Conservation (phyloP, 208 protist species). For the Crithidia expoeki region DNA sequence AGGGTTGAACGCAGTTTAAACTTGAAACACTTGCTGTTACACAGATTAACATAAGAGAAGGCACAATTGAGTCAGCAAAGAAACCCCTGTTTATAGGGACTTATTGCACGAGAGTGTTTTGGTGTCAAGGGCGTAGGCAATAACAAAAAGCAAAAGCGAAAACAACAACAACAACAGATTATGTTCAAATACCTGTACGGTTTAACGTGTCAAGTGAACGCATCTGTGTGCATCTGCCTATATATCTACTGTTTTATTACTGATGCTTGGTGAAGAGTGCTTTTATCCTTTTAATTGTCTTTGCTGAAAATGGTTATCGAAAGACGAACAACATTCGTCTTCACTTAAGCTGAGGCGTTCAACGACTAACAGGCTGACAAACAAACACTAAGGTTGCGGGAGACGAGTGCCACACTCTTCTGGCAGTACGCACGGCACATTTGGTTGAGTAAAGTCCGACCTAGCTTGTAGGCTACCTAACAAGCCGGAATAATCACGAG, state of each 20-base stretch:
- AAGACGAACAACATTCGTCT: neutral
- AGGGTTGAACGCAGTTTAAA: neutral
- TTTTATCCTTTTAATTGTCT: neutral
- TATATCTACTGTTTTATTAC: conserved; percentile 1
- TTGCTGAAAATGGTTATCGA: neutral
- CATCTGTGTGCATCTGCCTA: neutral
- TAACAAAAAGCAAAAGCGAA: neutral
- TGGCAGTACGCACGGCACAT: too few relatives aligned
- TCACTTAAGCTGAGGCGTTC: neutral
- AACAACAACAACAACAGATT: neutral
- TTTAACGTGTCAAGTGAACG: neutral
- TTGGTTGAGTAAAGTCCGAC: too few relatives aligned
- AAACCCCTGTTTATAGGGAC: neutral
- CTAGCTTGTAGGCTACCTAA: too few relatives aligned
- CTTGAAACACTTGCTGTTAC: too few relatives aligned
- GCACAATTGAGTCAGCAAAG: neutral
- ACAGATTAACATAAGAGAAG: too few relatives aligned
- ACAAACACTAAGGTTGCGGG: too few relatives aligned
- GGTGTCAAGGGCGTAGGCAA: neutral
- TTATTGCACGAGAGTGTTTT: neutral
- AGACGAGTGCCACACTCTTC: too few relatives aligned
- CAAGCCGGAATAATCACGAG: too few relatives aligned
- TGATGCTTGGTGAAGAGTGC: neutral
- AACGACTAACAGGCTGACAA: neutral
- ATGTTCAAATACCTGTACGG: neutral